Evolutionary conservation across 345 rosid species (phyloP).

Genomic region (Diplotaxis tenuifolia): DNA sequence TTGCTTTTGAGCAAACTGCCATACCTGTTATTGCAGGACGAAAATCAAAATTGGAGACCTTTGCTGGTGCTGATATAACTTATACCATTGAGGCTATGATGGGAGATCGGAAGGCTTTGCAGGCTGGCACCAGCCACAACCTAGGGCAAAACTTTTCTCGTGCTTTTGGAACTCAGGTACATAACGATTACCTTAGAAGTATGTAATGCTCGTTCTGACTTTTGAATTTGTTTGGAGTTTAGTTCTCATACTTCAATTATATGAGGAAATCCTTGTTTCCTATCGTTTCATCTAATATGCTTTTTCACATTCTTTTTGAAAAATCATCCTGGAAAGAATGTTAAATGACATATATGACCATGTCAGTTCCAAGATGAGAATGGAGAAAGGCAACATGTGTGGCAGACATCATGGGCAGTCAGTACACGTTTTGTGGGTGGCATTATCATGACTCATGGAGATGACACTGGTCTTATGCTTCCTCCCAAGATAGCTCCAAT

Average conservation of each 20-base stretch:
- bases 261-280: background rate
- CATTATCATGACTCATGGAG: conserved; percentile 96
- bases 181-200: background rate
- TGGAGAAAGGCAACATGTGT: conserved; percentile 89
- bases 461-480: conserved; percentile 91
- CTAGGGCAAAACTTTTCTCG: conserved; percentile 62
- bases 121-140: conserved; percentile 92
- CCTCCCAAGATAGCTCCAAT: conserved; percentile 88
- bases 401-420: conserved; percentile 99
- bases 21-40: conserved; percentile 92
- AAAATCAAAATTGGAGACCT: conserved; percentile 80
- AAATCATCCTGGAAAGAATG: background rate
- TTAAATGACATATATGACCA: conserved; percentile 15
- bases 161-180: conserved; percentile 85
- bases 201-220: background rate
- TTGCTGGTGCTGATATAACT: conserved; percentile 90
- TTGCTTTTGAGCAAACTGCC: conserved; percentile 92
- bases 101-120: conserved; percentile 95
- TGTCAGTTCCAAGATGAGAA: conserved; percentile 84
- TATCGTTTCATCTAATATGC: background rate
- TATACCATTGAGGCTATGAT: conserved; percentile 99
- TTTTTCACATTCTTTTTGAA: background rate
- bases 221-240: background rate
- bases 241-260: background rate
- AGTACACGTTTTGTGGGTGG: conserved; percentile 97